Base-by-base conservation (phyloP, 2,329 filamentous ascomycete species). In the Paracoccidioides brasiliensis region DNA sequence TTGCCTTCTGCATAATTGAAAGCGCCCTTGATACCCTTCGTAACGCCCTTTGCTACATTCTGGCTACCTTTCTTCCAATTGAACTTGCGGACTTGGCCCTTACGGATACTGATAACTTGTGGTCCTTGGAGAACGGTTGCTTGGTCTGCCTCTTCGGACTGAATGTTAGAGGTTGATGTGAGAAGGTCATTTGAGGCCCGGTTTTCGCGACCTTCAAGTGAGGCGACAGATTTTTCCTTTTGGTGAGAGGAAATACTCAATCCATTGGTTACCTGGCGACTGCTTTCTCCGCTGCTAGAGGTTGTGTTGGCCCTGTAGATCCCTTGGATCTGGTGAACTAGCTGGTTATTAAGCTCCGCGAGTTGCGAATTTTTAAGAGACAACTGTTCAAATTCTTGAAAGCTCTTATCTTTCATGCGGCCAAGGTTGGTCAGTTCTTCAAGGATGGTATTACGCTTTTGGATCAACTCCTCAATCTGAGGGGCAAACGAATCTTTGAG, bases 51-150 rank as follows among this genome's bases (percentile, higher is more conserved):
- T 33, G 90, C 90, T 64, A 97, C 85, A 55, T 88, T 90, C 72
- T 95, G 91, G 42, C 88, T 88, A 42, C 90, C 90, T 76, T 94
- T 95, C 79, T 96, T 95, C 90, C 93, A 97, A 74, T 95, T 95
- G 74, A 96, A 96, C 70, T 96, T 97, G 75, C 90, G 95, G 54
- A 86, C 83, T 67, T 95, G 90, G 35, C 87, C 90, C 74, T 96
- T 97, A 64, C 90, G 84, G 59, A 97, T 94, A 64, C 93, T 94
- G 58, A 97, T 87, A 38, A 97, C 87, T 58, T 95, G 93, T n/a
- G 93, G 90, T 2, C 88, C 86, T 33, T 83, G 78, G 59, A 82
- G 69, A 51, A 85, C 72, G 0, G 79, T 79, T 5, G 75, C 74
- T 12, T 78, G 74, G 60, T 84, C 82, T 7, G 73, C 78, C 43